Evolutionary conservation across 768 basidiomycete species (phyloP).

Genomic region (Tremella mesenterica): DNA sequence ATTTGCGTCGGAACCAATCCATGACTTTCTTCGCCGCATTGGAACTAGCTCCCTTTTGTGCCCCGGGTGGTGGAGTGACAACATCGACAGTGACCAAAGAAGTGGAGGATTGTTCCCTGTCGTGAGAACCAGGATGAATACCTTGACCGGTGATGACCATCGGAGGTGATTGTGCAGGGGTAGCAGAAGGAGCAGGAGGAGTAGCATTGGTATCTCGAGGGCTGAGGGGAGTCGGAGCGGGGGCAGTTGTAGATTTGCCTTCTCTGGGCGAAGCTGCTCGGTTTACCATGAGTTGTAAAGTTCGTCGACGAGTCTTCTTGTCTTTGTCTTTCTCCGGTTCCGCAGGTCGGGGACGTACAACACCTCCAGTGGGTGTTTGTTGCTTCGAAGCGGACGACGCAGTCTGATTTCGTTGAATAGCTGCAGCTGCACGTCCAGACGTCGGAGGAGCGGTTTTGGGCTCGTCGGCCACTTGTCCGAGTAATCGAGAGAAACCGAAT

Average conservation of each 20-base stretch:
- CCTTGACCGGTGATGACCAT: conserved; percentile 23
- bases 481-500: conserved; percentile 68
- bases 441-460: conserved; percentile 18
- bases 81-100: conserved; percentile 38
- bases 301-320: conserved; percentile 54
- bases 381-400: background rate
- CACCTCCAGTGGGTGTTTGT: conserved; percentile 5
- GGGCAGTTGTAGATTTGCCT: conserved; percentile 15
- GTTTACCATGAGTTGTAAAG: conserved; percentile 78
- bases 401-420: conserved; percentile 5
- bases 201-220: conserved; percentile 22
- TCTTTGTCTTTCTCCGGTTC: conserved; percentile 43
- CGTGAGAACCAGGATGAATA: conserved; percentile 30
- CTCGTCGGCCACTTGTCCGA: conserved; percentile 40
- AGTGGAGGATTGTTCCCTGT: conserved; percentile 58
- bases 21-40: conserved; percentile 76
- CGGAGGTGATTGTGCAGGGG: conserved; percentile 12
- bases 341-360: conserved; percentile 5
- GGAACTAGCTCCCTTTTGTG: conserved; percentile 33
- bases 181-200: conserved; percentile 5
- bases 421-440: conserved; percentile 11
- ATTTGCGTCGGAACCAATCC: conserved; percentile 78
- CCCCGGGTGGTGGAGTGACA: conserved; percentile 11
- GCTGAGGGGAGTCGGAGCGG: conserved; percentile 28
- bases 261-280: background rate